A percentile compares a stretch with the other conserved stretches of the same genome.
These are phyloP conservation scores for Colletotrichum orbiculare DNA, from an alignment of 2,329 filamentous ascomycete genomes.

Conservation along the genomic window DNA sequence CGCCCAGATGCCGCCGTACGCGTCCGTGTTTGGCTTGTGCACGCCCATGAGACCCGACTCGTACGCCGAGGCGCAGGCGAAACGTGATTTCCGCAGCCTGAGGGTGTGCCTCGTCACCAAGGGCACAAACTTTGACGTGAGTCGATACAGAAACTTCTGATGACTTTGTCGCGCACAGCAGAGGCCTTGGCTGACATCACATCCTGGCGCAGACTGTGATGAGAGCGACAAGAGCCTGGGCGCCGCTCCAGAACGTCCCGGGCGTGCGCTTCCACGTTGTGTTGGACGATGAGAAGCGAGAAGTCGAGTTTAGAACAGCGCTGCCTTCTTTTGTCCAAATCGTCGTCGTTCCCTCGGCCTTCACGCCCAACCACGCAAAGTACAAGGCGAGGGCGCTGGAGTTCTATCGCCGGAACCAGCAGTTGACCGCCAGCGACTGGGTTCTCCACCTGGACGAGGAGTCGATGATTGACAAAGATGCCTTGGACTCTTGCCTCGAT, in stretches of 20 bases:
- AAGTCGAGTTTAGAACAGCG: background rate
- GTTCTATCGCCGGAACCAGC: slow-evolving; percentile 16
- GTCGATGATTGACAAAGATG: slow-evolving; percentile 8
- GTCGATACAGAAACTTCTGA: background rate
- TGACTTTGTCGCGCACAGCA: no score
- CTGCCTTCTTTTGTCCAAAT: slow-evolving; percentile 5
- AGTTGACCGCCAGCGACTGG: slow-evolving; percentile 11
- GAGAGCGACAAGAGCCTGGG: slow-evolving; percentile 11
- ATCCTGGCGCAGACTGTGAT: slow-evolving; percentile 3
- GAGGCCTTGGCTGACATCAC: no score
- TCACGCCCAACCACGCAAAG: slow-evolving; percentile 8
- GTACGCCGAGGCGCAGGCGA: slow-evolving; percentile 1
- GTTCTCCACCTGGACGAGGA: slow-evolving; percentile 9
- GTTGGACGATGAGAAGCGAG: background rate
- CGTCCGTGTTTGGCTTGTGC: background rate
- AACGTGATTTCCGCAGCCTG: slow-evolving; percentile 17
- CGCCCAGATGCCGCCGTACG: slow-evolving; percentile 13
- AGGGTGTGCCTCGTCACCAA: slow-evolving; percentile 14
- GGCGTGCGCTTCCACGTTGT: slow-evolving; percentile 6
- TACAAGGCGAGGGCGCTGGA: slow-evolving; percentile 14
- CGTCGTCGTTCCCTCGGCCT: background rate
- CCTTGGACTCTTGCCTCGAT: background rate
- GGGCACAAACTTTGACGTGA: slow-evolving; percentile 19
- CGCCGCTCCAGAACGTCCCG: slow-evolving; percentile 1
- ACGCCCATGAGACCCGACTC: slow-evolving; percentile 6